phyloP scores from a whole-genome alignment of 257 asterid species.

The Solanum gandarillasii region DNA sequence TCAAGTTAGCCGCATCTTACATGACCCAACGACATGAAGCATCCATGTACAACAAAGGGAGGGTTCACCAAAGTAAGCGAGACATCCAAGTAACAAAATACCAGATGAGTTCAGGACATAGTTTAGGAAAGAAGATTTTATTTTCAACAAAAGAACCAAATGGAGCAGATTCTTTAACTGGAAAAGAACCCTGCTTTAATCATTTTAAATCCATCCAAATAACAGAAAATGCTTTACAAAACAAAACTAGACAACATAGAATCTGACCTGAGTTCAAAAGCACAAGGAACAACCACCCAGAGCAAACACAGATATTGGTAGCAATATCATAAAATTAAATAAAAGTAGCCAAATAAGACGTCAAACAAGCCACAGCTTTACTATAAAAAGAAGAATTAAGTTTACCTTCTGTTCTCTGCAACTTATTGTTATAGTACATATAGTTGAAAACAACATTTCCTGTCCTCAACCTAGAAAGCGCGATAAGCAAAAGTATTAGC shows the following conservation, averaged over 20 bases:
- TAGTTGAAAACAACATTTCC: conserved; percentile 97
- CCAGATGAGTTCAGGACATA: neutral
- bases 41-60: neutral
- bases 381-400: neutral
- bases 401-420: conserved; percentile 96
- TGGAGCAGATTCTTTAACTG: neutral
- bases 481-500: conserved; percentile 4
- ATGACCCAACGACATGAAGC: neutral
- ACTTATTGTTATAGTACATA: conserved; percentile 71
- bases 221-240: neutral
- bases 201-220: neutral
- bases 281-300: neutral
- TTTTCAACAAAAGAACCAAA: neutral
- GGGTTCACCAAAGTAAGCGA: neutral
- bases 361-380: neutral
- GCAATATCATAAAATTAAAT: neutral
- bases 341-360: neutral
- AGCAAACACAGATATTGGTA: neutral
- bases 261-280: neutral
- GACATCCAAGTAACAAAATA: neutral
- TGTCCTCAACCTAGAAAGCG: conserved; percentile 69
- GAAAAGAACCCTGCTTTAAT: neutral
- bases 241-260: neutral
- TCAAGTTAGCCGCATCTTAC: neutral
- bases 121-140: neutral